phyloP scores from a whole-genome alignment of 2,329 filamentous ascomycete genomes.

The Fusarium fracticaudum region DNA sequence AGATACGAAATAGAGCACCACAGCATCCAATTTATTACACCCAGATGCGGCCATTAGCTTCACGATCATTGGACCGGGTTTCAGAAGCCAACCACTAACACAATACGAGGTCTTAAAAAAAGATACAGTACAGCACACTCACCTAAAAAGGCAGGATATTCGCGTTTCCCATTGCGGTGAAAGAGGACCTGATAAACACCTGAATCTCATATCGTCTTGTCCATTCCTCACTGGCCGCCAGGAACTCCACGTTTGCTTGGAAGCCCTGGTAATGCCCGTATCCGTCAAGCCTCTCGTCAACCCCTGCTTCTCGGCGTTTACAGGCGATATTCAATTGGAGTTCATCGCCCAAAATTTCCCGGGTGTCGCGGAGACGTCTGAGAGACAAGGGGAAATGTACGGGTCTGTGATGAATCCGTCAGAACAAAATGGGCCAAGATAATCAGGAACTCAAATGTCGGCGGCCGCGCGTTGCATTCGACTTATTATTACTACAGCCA shows the following conservation, averaged over 20 bases:
- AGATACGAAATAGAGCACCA: background rate
- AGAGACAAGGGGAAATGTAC: background rate
- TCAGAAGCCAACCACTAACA: constrained; percentile 3
- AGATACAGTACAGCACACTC: background rate
- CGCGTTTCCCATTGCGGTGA: constrained; percentile 1
- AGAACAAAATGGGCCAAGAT: constrained; percentile 20
- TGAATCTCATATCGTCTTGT: background rate
- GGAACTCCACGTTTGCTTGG: constrained; percentile 7
- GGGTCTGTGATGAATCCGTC: constrained; percentile 15
- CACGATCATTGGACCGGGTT: constrained; percentile 23
- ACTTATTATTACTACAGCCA: constrained; percentile 6
- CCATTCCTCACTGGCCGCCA: constrained; percentile 20
- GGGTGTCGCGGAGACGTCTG: constrained; percentile 15
- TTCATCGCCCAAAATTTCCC: background rate
- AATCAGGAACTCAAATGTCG: constrained; percentile 12
- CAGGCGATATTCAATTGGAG: constrained; percentile 25
- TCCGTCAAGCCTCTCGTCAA: constrained; percentile 14
- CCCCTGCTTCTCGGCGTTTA: constrained; percentile 35
- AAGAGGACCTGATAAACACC: constrained; percentile 1
- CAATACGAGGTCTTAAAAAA: constrained; percentile 25
- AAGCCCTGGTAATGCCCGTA: constrained; percentile 5
- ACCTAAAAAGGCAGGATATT: background rate
- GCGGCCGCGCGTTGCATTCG: constrained; percentile 24
- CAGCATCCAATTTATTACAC: background rate
- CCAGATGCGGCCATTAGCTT: constrained; percentile 26